Evolutionary conservation across 441 rosid genomes (phyloP), one percentile per base, ranked within the genome.

Genomic region (Jatropha multifida): DNA sequence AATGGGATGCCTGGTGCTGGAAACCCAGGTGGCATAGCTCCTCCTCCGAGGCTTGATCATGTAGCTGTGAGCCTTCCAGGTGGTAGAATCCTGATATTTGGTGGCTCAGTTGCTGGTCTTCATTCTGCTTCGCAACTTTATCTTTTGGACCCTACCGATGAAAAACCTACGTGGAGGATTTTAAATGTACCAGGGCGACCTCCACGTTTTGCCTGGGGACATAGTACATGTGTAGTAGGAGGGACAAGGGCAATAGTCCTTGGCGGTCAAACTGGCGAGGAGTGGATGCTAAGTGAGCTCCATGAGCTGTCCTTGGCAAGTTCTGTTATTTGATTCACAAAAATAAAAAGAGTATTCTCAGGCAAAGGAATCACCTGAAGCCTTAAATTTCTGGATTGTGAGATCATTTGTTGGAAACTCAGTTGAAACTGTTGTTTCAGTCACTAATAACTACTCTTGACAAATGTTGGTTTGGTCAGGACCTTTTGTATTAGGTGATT

Each of bases 151-250:
- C 99, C 99, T 12, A 90, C 94, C 0, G 99, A 95, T 60, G 99
- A 95, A 69, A 88, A 88, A 73, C 99, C 98, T 12, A 85, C 98
- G 3, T 95, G 97, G 99, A 89, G 99, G 81, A 83, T 92, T 75
- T 80, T 95, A 69, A 93, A 93, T 81, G 94, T 95, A 23, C 92
- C 93, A 0, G 99, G 99, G 62, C 80, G 91, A 65, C 94, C 98
- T 7, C 98, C 98, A 2, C 77, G 94, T 77, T 92, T 93, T 82
- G 98, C 99, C 55, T 95, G 99, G 99, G 99, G 99, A 68, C 99
- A 95, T 72, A 90, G 94, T 41, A 95, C 98, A 2, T 93, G 98
- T 85, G 97, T 95, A 48, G 99, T 95, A 3, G 99, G 97, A 49
- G 99, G 99, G 70, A 95, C 99, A 6, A 84, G 97, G 73, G 88